Percentiles rank a stretch among this genome's conserved stretches.
Conservation (phyloP, 2,329 filamentous ascomycete genomes). For the Xylaria hypoxylon region DNA sequence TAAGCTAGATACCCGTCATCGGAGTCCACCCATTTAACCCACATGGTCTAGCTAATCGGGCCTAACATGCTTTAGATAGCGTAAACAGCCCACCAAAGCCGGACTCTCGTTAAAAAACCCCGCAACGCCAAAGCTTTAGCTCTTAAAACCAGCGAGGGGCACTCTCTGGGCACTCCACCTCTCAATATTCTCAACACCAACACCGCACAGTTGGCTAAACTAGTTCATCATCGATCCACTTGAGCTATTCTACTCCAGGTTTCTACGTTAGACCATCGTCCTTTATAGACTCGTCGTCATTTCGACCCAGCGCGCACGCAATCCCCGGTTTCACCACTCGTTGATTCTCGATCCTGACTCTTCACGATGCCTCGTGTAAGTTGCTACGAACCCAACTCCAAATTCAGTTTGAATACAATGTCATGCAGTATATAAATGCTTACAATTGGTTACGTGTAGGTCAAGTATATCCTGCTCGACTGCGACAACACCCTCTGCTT, state of each 20-base stretch:
- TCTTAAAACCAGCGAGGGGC: slow-evolving; percentile 38
- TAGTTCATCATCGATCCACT: slow-evolving; percentile 39
- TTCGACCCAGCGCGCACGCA: slow-evolving; percentile 8
- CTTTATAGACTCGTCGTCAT: slow-evolving; percentile 15
- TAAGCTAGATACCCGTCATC: slow-evolving; percentile 26
- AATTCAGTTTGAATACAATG: background rate
- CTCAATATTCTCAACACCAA: slow-evolving; percentile 30
- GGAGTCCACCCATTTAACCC: slow-evolving; percentile 18
- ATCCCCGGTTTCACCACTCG: slow-evolving; percentile 1
- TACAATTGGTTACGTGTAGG: slow-evolving; percentile 54
- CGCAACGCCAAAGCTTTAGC: slow-evolving; percentile 29
- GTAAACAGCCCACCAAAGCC: slow-evolving; percentile 16
- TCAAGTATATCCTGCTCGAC: slow-evolving; percentile 71
- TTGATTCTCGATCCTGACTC: slow-evolving; percentile 27
- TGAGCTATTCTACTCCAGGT: slow-evolving; percentile 24
- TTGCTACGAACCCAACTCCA: slow-evolving; percentile 17
- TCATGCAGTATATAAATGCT: slow-evolving; percentile 18
- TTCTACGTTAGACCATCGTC: slow-evolving; percentile 3
- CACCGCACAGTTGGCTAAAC: slow-evolving; percentile 15
- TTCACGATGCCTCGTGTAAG: slow-evolving; percentile 53
- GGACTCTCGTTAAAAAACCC: slow-evolving; percentile 31
- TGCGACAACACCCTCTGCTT: slow-evolving; percentile 81
- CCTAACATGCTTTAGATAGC: background rate
- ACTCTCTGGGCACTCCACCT: slow-evolving; percentile 36
- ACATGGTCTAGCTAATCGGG: slow-evolving; percentile 1